A percentile compares a stretch with the other conserved stretches of the same genome.
Evolutionary conservation across 2,329 filamentous ascomycete species (phyloP).

Genomic region (Botryotinia narcissicola): DNA sequence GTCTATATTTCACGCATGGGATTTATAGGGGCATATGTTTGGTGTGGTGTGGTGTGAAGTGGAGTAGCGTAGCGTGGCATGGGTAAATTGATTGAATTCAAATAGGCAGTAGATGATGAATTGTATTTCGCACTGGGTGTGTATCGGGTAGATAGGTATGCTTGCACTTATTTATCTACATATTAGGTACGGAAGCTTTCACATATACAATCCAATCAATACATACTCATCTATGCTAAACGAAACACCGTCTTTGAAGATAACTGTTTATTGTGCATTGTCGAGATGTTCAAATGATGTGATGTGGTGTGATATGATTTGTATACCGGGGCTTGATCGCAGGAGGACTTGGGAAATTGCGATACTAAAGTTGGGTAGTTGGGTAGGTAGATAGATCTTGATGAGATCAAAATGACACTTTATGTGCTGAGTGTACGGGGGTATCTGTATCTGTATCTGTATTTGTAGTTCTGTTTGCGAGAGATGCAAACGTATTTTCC

Average conservation of each 20-base stretch:
- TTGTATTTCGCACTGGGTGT: not conserved
- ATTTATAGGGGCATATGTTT: not conserved
- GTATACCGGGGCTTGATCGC: not conserved
- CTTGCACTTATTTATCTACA: not conserved
- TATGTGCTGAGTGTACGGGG: not conserved
- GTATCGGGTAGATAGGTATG: not conserved
- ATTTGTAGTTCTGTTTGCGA: not conserved
- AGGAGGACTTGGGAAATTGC: not conserved
- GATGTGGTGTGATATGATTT: not conserved
- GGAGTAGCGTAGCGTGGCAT: not conserved
- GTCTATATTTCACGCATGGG: slow-evolving; percentile 1
- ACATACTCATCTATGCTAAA: slow-evolving; percentile 2
- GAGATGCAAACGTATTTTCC: not conserved
- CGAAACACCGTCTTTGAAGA: not conserved
- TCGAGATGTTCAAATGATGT: not conserved
- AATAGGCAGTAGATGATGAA: not conserved
- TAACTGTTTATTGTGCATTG: not conserved
- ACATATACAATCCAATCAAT: not conserved
- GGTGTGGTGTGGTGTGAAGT: not conserved
- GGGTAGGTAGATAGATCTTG: not conserved
- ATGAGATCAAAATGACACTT: not conserved
- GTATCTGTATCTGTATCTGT: not conserved
- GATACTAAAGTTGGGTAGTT: not conserved
- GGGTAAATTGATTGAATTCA: not conserved
- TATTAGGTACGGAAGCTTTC: not conserved